Base-by-base conservation (phyloP, 2,329 filamentous ascomycete species). In the Penicillium sp. region DNA sequence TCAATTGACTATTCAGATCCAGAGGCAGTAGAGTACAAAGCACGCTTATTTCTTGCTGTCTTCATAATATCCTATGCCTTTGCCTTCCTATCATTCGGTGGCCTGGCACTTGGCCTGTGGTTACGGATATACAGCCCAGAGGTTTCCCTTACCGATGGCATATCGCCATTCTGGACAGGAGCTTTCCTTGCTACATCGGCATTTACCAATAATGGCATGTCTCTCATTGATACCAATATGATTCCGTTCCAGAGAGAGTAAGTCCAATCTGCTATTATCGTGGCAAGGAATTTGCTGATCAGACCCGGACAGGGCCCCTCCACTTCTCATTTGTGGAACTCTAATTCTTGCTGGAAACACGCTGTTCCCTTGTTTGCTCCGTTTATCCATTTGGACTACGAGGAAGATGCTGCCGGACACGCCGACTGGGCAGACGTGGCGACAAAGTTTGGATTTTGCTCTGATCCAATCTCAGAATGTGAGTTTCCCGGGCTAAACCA, bases 261-360 rank as follows among this genome's bases (percentile, higher is more conserved):
- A 11, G 58, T 52, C 2, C n/a, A n/a, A 8, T 31, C 3, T 41
- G 21, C 7, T 6, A 10, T 9, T 2, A 29, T 21, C 13, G 1
- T 45, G 13, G 26, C 16, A 29, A 29, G 21, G 52, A 56, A n/a
- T 61, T 26, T 41, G 27, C 37, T 53, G 21, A 57, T 24, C 6
- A n/a, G 10, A 26, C n/a, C 22, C 22, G 24, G 29, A 11, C 26
- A 74, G 74, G 47, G 61, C 71, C 1, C 76, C 75, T 35, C 66
- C 75, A 1, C 68, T 81, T 7, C 63, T 81, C 11, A 73, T 74
- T 3, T 76, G 86, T 76, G 83, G 82, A 5, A 61, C 83, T 6
- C 70, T 88, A 58, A 83, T 87, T 48, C 75, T 89, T 5, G 86
- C 86, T 0, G 86, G 86, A 3, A 88, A 89, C 47, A 89, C 86